These are phyloP conservation scores for Solanum habrochaites DNA, from an alignment of 257 asterid species.

Conservation along the genomic window DNA sequence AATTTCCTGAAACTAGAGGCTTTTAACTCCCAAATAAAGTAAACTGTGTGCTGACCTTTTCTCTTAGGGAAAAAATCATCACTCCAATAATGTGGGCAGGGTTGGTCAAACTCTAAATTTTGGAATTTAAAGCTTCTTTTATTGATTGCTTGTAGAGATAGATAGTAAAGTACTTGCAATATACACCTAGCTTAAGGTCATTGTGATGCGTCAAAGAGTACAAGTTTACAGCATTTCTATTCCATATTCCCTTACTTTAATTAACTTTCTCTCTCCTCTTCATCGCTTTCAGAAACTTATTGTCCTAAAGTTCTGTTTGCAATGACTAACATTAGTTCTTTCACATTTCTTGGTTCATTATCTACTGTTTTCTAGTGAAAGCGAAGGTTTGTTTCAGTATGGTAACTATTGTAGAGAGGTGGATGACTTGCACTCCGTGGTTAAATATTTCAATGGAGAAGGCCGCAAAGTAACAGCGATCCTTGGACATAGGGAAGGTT, in stretches of 20 bases:
- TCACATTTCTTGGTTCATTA: not conserved
- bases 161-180: not conserved
- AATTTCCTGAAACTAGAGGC: not conserved
- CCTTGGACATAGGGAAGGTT: slow-evolving; percentile 89
- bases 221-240: not conserved
- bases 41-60: not conserved
- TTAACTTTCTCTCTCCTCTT: not conserved
- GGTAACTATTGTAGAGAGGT: slow-evolving; percentile 59
- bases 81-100: not conserved
- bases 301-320: not conserved
- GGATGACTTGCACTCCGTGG: slow-evolving; percentile 69
- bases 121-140: no score
- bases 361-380: slow-evolving; percentile 47
- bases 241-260: not conserved
- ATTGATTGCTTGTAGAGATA: not conserved
- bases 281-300: not conserved
- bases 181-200: not conserved
- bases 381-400: slow-evolving; percentile 68
- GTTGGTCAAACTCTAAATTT: not conserved
- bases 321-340: not conserved
- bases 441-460: slow-evolving; percentile 39
- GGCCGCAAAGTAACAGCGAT: slow-evolving; percentile 45
- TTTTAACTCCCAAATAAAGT: not conserved
- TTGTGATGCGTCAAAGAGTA: not conserved
- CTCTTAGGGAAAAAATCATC: not conserved